Base-by-base conservation (phyloP, 352 stramenopile genomes). In the Phytophthora palmivora region DNA sequence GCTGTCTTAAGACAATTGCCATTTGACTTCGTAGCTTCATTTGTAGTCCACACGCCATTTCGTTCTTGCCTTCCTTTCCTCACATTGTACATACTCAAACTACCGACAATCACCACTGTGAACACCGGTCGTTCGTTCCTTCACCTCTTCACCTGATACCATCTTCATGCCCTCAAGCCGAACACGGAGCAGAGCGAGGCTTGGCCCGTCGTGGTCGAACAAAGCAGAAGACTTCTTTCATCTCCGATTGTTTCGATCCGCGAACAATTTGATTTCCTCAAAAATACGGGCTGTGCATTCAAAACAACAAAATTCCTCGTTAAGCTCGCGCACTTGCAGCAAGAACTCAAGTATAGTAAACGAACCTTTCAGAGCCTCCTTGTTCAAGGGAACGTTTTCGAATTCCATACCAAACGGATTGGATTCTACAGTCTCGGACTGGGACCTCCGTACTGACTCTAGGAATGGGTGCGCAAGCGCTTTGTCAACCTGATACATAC, bases 331-430 rank as follows among this genome's bases (percentile, higher is more conserved):
- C 16, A 56, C 9, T 53, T 14, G 5, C 21, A 42, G 1, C 1
- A 26, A 53, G 12, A 39, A 24, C n/a, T 44, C 18, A 58, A 67
- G 36, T 9, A 12, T 19, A 48, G 12, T 19, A 7, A 39, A 72
- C 33, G 22, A 58, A 95, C 87, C 75, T 85, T 96, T 96, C n/a
- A 96, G 59, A 22, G 84, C 72, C 7, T 91, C 84, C 67, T 94
- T 94, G 67, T 94, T 82, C 26, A 96, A 57, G 30, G 74, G 82
- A 15, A 95, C 84, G 45, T 96, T 94, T 51, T 96, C 88, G 68
- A 96, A 94, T 48, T 94, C 86, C 88, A 96, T 96, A 50, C 83
- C 74, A 50, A 96, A 91, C n/a, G 86, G 84, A 47, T 92, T 87
- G 18, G 47, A 15, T 66, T 94, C 86, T 54, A 87, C 78, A 18